Percentiles rank a stretch among this genome's conserved stretches.
These are phyloP conservation scores for Dendryphion nanum DNA, from an alignment of 2,329 filamentous ascomycete species.

Conservation along the genomic window DNA sequence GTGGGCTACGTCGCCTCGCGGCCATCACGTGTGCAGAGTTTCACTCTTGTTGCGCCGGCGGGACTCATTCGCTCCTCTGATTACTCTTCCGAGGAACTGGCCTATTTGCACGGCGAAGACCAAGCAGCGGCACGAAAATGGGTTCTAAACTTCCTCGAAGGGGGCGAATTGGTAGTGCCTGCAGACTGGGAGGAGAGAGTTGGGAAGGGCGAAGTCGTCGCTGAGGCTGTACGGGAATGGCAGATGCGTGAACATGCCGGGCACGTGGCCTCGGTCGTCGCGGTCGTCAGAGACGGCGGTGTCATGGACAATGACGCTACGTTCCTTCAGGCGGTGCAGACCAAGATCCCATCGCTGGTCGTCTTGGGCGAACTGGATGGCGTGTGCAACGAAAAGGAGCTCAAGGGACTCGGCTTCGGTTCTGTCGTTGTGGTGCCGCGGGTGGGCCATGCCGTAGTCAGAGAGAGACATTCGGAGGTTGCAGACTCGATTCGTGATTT, in stretches of 20 bases:
- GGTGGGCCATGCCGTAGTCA: slow-evolving; percentile 43
- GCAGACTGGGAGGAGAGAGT: slow-evolving; percentile 47
- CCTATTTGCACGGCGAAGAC: slow-evolving; percentile 24
- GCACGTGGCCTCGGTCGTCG: slow-evolving; percentile 47
- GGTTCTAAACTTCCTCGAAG: slow-evolving; percentile 45
- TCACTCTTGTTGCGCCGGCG: slow-evolving; percentile 49
- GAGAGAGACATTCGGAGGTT: slow-evolving; percentile 40
- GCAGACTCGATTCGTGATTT: slow-evolving; percentile 30
- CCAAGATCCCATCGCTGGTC: slow-evolving; percentile 23
- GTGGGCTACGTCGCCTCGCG: slow-evolving; percentile 39
- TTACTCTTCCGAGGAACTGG: slow-evolving; percentile 26
- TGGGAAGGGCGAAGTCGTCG: slow-evolving; percentile 44
- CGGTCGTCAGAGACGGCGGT: slow-evolving; percentile 48
- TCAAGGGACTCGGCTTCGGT: slow-evolving; percentile 32
- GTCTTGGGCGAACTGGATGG: slow-evolving; percentile 41
- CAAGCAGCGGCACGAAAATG: slow-evolving; percentile 36
- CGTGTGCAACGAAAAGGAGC: slow-evolving; percentile 30
- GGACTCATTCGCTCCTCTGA: slow-evolving; percentile 38
- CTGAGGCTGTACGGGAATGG: slow-evolving; percentile 51
- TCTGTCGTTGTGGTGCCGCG: slow-evolving; percentile 38
- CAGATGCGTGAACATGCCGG: slow-evolving; percentile 48
- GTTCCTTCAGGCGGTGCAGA: slow-evolving; percentile 28
- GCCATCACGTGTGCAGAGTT: slow-evolving; percentile 29
- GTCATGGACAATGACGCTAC: slow-evolving; percentile 39
- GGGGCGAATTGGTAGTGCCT: slow-evolving; percentile 43